Evolutionary conservation across 495 filamentous ascomycete genomes (phyloP).

Genomic region (Staphylotrichum tortipilum): DNA sequence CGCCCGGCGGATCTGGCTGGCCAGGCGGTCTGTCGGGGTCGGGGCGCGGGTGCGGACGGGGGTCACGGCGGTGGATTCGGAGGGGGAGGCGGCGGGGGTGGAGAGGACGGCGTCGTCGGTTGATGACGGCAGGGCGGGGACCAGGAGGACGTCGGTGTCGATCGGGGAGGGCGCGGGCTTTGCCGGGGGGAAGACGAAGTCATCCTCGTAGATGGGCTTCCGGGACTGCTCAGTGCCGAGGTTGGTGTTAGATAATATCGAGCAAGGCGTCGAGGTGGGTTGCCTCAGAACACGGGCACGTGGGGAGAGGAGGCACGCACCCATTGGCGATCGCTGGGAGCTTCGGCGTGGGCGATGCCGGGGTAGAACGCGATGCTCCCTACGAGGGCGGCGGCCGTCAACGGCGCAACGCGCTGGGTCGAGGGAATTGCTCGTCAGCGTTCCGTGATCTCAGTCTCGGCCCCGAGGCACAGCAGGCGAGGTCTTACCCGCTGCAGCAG

Average conservation of each 20-base stretch:
- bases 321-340: conserved; percentile 28
- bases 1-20: conserved; percentile 66
- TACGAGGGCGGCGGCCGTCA: conserved; percentile 38
- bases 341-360: conserved; percentile 38
- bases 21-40: conserved; percentile 85
- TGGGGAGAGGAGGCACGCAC: conserved; percentile 25
- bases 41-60: conserved; percentile 43
- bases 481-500: conserved; percentile 39
- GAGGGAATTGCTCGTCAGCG: not conserved
- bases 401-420: conserved; percentile 36
- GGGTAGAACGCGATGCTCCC: conserved; percentile 39
- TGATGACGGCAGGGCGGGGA: not conserved
- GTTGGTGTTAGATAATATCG: not conserved
- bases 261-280: too few species aligned
- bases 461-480: not conserved
- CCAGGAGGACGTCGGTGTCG: conserved; percentile 13
- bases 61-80: conserved; percentile 12
- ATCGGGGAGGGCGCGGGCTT: conserved; percentile 21
- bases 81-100: conserved; percentile 2
- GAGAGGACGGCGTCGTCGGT: conserved; percentile 1
- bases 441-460: conserved; percentile 2
- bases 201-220: conserved; percentile 88
- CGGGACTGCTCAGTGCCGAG: conserved; percentile 37
- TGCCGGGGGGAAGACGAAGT: conserved; percentile 41
- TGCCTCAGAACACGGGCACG: too few species aligned